Percentiles rank a stretch among this genome's conserved stretches.
phyloP scores from a whole-genome alignment of 2,329 filamentous ascomycete genomes.

The Hymenoscyphus scutula region DNA sequence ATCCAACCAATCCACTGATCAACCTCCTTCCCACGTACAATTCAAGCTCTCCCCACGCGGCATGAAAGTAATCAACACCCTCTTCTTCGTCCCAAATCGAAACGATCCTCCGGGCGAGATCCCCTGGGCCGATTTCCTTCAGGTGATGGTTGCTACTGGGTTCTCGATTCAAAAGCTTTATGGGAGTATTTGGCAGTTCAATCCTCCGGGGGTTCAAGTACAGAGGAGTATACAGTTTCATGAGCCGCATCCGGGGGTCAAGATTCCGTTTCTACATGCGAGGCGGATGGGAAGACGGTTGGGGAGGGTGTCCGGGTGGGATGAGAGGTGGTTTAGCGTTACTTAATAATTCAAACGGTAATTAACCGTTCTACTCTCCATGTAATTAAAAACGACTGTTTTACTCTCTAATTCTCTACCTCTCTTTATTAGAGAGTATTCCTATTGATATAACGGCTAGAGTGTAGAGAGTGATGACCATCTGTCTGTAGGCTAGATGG shows the following conservation, averaged over 20 bases:
- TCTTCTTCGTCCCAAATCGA: constrained; percentile 39
- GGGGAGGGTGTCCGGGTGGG: constrained; percentile 50
- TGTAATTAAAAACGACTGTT: no score
- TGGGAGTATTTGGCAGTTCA: constrained; percentile 59
- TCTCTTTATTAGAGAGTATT: no score
- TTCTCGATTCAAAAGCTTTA: constrained; percentile 55
- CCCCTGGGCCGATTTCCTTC: constrained; percentile 50
- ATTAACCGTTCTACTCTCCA: no score
- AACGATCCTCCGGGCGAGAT: constrained; percentile 46
- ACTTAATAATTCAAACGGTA: no score
- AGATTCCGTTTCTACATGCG: constrained; percentile 47
- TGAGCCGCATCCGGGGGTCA: constrained; percentile 54
- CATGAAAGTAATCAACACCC: constrained; percentile 41
- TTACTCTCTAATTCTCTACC: no score
- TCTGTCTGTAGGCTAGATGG: no score
- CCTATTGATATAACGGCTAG: no score
- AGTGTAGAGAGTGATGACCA: no score
- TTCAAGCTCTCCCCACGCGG: constrained; percentile 38
- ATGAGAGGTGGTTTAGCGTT: constrained; percentile 45
- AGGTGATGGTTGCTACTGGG: constrained; percentile 47
- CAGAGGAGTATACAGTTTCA: constrained; percentile 55
- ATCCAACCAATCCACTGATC: not conserved
- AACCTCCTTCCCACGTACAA: constrained; percentile 17
- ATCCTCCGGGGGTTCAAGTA: constrained; percentile 36
- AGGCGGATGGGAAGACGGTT: constrained; percentile 48